A percentile compares a stretch with the other conserved stretches of the same genome.
Evolutionary conservation across 108 stramenopile genomes (phyloP).

Genomic region (Licmophora abbreviata): DNA sequence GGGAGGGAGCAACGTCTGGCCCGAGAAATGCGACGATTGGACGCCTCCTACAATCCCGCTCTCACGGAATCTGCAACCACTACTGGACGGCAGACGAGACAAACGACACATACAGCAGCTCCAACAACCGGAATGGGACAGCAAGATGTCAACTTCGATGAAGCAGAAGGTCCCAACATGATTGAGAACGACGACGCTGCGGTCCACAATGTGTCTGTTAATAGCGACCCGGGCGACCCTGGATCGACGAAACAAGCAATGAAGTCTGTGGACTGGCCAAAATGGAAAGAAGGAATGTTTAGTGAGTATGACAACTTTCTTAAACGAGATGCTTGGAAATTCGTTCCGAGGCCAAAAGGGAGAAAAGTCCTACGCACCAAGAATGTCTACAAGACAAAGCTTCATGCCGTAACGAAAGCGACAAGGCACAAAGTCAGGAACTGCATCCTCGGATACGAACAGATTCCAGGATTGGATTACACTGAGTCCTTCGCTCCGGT

Average conservation of each 20-base stretch:
- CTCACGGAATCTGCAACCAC: neutral
- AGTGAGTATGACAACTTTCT: neutral
- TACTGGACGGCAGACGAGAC: too few relatives aligned
- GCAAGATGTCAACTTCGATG: neutral
- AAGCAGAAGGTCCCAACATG: too few relatives aligned
- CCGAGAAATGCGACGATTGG: neutral
- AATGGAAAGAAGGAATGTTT: neutral
- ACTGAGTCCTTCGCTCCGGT: conserved; percentile 1
- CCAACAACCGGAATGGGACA: neutral
- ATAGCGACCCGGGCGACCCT: neutral
- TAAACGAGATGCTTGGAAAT: neutral
- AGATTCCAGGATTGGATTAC: conserved; percentile 4
- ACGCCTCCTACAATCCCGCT: neutral
- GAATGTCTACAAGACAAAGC: neutral
- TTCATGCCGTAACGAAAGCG: neutral
- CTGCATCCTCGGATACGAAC: neutral
- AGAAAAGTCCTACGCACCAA: neutral
- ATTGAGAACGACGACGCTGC: neutral
- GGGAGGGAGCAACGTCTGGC: neutral
- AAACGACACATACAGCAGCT: too few relatives aligned
- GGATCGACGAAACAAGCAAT: neutral
- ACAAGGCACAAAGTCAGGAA: neutral
- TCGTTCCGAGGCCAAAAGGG: neutral
- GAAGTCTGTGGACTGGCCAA: neutral
- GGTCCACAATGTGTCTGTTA: neutral